These are phyloP conservation scores for Cryptococcus jaspeensis DNA, from an alignment of 1,284 basidiomycete species.

Conservation along the genomic window DNA sequence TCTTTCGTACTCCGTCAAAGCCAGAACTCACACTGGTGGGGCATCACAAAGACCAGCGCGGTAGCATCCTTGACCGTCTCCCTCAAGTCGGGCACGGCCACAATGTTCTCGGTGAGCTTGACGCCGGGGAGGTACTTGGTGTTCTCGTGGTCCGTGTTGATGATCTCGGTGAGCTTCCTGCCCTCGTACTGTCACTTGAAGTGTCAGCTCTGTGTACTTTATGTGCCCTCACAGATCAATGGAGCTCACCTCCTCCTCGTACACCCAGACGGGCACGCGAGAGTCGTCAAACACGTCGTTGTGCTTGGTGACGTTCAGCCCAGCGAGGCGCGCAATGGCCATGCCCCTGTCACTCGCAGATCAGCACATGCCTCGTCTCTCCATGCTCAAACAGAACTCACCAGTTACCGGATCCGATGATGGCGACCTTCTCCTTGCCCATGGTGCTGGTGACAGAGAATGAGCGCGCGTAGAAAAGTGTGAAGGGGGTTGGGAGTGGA, in stretches of 20 bases:
- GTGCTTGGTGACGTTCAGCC: constrained; percentile 52
- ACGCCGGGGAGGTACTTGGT: constrained; percentile 56
- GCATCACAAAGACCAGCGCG: constrained; percentile 59
- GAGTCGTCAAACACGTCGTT: constrained; percentile 52
- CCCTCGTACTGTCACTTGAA: constrained; percentile 53
- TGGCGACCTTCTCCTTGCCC: constrained; percentile 57
- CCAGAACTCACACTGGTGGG: constrained; percentile 55
- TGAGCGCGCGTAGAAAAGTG: too few relatives aligned
- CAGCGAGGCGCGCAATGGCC: constrained; percentile 58
- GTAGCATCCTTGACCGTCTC: constrained; percentile 57
- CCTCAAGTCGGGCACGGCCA: constrained; percentile 55
- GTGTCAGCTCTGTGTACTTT: not conserved
- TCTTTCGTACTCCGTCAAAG: not conserved
- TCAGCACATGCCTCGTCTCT: not conserved
- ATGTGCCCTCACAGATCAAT: not conserved
- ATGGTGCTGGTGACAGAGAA: constrained; percentile 14
- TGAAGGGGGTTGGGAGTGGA: too few relatives aligned
- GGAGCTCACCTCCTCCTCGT: constrained; percentile 53
- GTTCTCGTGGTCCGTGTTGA: constrained; percentile 55
- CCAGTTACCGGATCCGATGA: constrained; percentile 57
- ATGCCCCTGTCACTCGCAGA: constrained; percentile 54
- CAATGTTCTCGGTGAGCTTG: constrained; percentile 55
- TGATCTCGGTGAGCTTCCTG: constrained; percentile 57
- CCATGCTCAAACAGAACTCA: constrained; percentile 11
- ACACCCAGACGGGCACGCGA: constrained; percentile 56